Conservation (phyloP, 2,329 filamentous ascomycete species). For the Raffaelea ambrosiae region DNA sequence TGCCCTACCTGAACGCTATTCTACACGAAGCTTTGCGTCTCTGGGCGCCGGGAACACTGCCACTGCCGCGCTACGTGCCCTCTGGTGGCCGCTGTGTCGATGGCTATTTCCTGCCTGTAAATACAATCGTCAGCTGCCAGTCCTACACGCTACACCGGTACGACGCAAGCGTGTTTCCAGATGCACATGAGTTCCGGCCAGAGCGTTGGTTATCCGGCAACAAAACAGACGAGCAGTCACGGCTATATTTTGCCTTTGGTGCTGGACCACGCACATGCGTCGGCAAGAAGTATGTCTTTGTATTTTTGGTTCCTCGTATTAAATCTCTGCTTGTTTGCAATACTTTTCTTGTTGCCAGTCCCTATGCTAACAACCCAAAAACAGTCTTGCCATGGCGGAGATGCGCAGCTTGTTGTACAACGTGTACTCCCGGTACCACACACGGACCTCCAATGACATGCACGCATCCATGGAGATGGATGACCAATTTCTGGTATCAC, state of each 20-base stretch:
- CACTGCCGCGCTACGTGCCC: conserved; percentile 10
- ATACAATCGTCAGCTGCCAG: conserved; percentile 20
- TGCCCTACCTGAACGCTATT: conserved; percentile 25
- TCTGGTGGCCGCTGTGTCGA: conserved; percentile 13
- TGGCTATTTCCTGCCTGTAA: conserved; percentile 18
- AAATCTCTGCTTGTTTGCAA: neutral
- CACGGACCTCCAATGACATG: neutral
- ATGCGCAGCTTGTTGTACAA: neutral
- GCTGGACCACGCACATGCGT: conserved; percentile 2
- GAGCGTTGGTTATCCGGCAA: conserved; percentile 24
- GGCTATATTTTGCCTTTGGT: conserved; percentile 6
- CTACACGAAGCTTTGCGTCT: conserved; percentile 21
- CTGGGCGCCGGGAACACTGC: conserved; percentile 17
- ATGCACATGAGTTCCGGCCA: conserved; percentile 22
- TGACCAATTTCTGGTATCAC: too few relatives aligned
- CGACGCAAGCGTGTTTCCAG: conserved; percentile 18
- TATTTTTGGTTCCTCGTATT: neutral
- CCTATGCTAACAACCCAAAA: neutral
- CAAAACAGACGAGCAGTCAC: neutral
- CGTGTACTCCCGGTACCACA: neutral
- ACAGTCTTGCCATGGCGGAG: conserved; percentile 5
- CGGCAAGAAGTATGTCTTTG: conserved; percentile 5
- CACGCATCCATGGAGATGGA: too few relatives aligned
- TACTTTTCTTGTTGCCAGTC: neutral
- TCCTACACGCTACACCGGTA: conserved; percentile 23